Base-by-base conservation (phyloP, 805 yeast species). In the Monosporozyma yasuniensis region DNA sequence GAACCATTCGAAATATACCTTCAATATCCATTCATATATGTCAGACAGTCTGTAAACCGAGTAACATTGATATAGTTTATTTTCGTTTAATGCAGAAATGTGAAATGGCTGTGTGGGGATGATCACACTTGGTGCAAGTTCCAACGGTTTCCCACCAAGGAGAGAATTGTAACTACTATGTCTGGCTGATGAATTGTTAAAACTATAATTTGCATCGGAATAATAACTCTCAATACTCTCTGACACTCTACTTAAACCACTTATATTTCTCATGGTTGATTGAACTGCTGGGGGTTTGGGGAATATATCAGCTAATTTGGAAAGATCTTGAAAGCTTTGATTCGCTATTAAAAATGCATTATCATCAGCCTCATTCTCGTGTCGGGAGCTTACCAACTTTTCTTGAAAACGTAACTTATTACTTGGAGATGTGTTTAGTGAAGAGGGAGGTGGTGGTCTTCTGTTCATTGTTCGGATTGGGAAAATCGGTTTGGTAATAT, bases 91-190 rank as follows among this genome's bases (percentile, higher is more conserved):
- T 0, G 74, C 64, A 11, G 76, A 71, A 0, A 83, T 73, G 3
- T 78, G 64, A 53, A 81, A 81, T 2, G 84, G 84, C 8, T 80
- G 68, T 43, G 75, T 71, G 0, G 87, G 86, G 18, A 79, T 61
- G 3, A 67, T 65, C 18, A 66, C 60, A 49, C 68, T 66, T 1
- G 69, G 67, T 22, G 59, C 65, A 18, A 60, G 49, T 11, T 63
- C 62, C 27, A 64, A 52, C 6, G 69, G 70, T 37, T 58, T 63
- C 22, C 61, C 66, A 21, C 70, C 70, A 10, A 59, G 44, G 7
- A 66, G 44, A 1, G 68, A 64, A 44, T 61, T 64, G 42, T 60
- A 65, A 48, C 68, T 65, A 19, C 65, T 60, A 22, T 63, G 66
- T 44, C 67, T 56, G 2, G 61, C 57, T 23, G 54, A 55, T 7